Base-by-base conservation (phyloP, 2,329 filamentous ascomycete species). In the Plenodomus tracheiphilus region DNA sequence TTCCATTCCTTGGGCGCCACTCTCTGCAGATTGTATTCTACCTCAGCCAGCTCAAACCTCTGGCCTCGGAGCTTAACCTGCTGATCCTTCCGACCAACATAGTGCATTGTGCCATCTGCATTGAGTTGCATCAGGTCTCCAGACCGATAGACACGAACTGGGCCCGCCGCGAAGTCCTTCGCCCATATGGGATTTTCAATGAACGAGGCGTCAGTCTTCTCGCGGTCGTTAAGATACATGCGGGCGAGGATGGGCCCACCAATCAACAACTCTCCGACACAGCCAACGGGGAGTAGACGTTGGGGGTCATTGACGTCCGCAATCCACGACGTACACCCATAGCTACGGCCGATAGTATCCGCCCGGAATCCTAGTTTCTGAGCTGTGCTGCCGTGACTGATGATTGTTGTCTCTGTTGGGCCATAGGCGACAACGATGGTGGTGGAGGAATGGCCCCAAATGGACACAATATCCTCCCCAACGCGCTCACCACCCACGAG, bases 141-240 rank as follows among this genome's bases (percentile, higher is more conserved):
- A 1, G 64, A 65, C n/a, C 49, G 45, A 43, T 67, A 67, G 62
- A 45, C 71, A 64, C 44, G 71, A 2, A 43, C 39, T 28, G 41
- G n/a, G 17, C 35, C 5, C 16, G 39, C 21, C 13, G 22, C 10
- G n/a, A n/a, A n/a, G 6, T 25, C 6, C 8, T 25, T 25, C 22
- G 10, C 6, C 22, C 22, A 25, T 10, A 10, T 10, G 10, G 22
- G 22, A 10, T 25, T 25, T 25, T 25, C 22, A 10, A 25, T 10
- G 10, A 15, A 42, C 41, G 20, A 38, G 32, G 13, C 59, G 51
- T 20, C 49, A 40, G n/a, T 40, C 15, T 13, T 67, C 44, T 39
- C 66, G 68, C 47, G 46, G 4, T 49, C 46, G 6, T 53, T 47
- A 2, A 62, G 63, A 36, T 62, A 49, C 4, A 35, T 41, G 10